Evolutionary conservation across 2,329 filamentous ascomycete species (phyloP).

Genomic region (Colletotrichum destructivum): DNA sequence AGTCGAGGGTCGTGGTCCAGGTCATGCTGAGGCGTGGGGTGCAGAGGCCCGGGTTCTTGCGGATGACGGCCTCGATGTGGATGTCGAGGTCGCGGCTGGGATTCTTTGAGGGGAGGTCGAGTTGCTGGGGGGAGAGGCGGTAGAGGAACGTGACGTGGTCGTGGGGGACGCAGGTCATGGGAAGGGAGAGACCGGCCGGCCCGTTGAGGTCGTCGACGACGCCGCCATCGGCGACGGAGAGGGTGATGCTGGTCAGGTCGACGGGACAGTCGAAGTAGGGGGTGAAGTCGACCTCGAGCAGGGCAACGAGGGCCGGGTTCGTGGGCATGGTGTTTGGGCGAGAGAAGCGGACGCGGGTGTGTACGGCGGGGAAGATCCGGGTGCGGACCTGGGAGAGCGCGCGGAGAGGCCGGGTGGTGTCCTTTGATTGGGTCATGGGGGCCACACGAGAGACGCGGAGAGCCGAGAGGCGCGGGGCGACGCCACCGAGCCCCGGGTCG

Average conservation of each 20-base stretch:
- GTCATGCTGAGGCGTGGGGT: slow-evolving; percentile 74
- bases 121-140: slow-evolving; percentile 67
- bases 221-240: slow-evolving; percentile 73
- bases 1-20: slow-evolving; percentile 80
- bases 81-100: slow-evolving; percentile 70
- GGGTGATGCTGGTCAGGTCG: slow-evolving; percentile 70
- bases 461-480: slow-evolving; percentile 79
- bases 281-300: slow-evolving; percentile 82
- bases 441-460: slow-evolving; percentile 82
- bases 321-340: slow-evolving; percentile 72
- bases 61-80: slow-evolving; percentile 71
- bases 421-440: slow-evolving; percentile 74
- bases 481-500: slow-evolving; percentile 74
- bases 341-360: slow-evolving; percentile 81
- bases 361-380: slow-evolving; percentile 77
- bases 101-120: slow-evolving; percentile 61
- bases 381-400: slow-evolving; percentile 75
- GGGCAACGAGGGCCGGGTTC: slow-evolving; percentile 75
- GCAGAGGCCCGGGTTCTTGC: slow-evolving; percentile 70
- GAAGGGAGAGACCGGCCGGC: slow-evolving; percentile 64
- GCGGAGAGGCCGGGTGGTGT: slow-evolving; percentile 74
- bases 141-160: slow-evolving; percentile 85
- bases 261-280: slow-evolving; percentile 78
- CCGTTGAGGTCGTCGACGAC: slow-evolving; percentile 71
- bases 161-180: slow-evolving; percentile 76